Conservation (phyloP, 768 basidiomycete species). For the Leccinum sublutescens region DNA sequence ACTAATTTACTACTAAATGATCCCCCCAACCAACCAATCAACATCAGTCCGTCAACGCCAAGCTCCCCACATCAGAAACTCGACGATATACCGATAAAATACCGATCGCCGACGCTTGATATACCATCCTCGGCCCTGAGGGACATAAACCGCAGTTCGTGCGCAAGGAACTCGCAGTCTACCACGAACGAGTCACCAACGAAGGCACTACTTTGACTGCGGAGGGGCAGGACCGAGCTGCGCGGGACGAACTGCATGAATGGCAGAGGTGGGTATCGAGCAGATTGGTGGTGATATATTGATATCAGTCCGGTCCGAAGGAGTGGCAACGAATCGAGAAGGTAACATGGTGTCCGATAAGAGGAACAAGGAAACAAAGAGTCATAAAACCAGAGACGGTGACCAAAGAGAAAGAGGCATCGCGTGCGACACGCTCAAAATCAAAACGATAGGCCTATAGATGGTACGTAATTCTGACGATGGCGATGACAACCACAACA, state of each 20-base stretch:
- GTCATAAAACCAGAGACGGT: no score
- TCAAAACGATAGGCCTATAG: background rate
- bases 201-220: conserved; percentile 26
- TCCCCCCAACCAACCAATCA: background rate
- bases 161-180: conserved; percentile 88
- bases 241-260: conserved; percentile 58
- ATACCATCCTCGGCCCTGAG: conserved; percentile 93
- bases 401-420: background rate
- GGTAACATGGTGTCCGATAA: conserved; percentile 2
- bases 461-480: conserved; percentile 24
- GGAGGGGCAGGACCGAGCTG: conserved; percentile 89
- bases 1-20: conserved; percentile 59
- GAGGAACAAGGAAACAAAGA: background rate
- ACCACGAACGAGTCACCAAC: conserved; percentile 64
- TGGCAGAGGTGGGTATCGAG: conserved; percentile 1
- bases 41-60: conserved; percentile 64
- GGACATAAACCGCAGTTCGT: conserved; percentile 73
- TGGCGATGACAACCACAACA: conserved; percentile 56
- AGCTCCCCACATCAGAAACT: conserved; percentile 95
- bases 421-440: background rate
- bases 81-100: conserved; percentile 73
- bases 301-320: conserved; percentile 18
- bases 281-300: background rate
- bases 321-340: conserved; percentile 10
- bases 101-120: conserved; percentile 94